These are phyloP conservation scores for Fomitopsis serialis DNA, from an alignment of 768 basidiomycete genomes.

Conservation along the genomic window DNA sequence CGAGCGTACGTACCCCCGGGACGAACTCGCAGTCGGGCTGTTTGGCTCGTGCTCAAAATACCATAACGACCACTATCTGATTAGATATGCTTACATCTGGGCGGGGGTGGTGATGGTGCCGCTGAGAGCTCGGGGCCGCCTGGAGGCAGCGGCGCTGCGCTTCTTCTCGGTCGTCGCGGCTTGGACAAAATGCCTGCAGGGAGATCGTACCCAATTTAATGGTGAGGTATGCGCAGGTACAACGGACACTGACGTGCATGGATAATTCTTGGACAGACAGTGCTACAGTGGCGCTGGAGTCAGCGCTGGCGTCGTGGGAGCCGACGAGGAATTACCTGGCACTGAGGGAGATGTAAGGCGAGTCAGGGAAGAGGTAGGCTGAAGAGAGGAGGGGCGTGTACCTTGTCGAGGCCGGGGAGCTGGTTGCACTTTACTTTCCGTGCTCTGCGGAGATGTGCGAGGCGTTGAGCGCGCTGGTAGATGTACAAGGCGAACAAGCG, in stretches of 20 bases:
- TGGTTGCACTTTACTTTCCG: constrained; percentile 89
- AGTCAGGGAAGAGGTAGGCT: constrained; percentile 15
- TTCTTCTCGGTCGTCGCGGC: constrained; percentile 85
- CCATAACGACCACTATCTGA: background rate
- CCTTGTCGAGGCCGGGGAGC: constrained; percentile 79
- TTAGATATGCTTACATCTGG: background rate
- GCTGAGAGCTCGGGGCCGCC: constrained; percentile 65
- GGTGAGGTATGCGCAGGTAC: constrained; percentile 2
- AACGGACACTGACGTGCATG: constrained; percentile 73
- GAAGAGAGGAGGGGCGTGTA: constrained; percentile 25
- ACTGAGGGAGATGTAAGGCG: constrained; percentile 32
- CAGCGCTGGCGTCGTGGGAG: constrained; percentile 3
- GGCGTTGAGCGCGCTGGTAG: background rate
- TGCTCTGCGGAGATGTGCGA: constrained; percentile 37
- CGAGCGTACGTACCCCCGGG: background rate
- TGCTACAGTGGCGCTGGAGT: constrained; percentile 43
- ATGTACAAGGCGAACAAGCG: background rate
- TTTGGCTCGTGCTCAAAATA: background rate
- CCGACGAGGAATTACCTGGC: constrained; percentile 45
- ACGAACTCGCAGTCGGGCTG: background rate
- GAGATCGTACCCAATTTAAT: constrained; percentile 9
- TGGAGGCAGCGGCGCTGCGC: constrained; percentile 47
- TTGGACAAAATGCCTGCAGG: constrained; percentile 66
- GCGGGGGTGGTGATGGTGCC: too few species aligned
- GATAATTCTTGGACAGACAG: constrained; percentile 82